A percentile compares a stretch with the other conserved stretches of the same genome.
These are phyloP conservation scores for Fusarium chuoi DNA, from an alignment of 2,329 filamentous ascomycete species.

Conservation along the genomic window DNA sequence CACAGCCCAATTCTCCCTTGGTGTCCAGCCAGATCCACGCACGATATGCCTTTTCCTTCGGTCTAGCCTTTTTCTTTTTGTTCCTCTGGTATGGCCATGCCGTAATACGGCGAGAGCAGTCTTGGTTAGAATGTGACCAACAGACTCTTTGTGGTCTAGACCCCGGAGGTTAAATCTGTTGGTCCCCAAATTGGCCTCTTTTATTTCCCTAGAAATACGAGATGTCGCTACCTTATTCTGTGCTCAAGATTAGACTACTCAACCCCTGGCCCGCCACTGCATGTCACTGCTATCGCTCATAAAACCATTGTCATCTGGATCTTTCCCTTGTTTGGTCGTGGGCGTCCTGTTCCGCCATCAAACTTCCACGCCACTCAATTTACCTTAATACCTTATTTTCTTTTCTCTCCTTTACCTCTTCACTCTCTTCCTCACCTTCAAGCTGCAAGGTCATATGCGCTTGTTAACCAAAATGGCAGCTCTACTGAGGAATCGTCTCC, in stretches of 20 bases:
- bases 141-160: constrained; percentile 4
- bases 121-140: constrained; percentile 1
- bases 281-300: background rate
- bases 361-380: constrained; percentile 6
- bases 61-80: background rate
- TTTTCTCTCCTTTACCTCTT: background rate
- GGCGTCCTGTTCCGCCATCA: background rate
- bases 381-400: background rate
- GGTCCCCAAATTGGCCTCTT: constrained; percentile 12
- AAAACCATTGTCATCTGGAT: background rate
- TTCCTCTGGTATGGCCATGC: background rate
- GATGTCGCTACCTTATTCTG: background rate
- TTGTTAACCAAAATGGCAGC: constrained; percentile 21
- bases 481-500: constrained; percentile 12
- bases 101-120: background rate
- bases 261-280: background rate
- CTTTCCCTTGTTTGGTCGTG: background rate
- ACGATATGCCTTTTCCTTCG: background rate
- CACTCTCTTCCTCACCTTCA: background rate
- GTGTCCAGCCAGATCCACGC: background rate
- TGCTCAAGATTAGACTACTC: background rate
- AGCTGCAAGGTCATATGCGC: background rate
- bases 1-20: background rate
- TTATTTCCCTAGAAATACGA: constrained; percentile 21
- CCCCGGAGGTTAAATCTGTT: constrained; percentile 1